Percentiles rank a stretch among this genome's conserved stretches.
Evolutionary conservation across 1,284 basidiomycete species (phyloP).

Genomic region (Moniliophthora roreri): DNA sequence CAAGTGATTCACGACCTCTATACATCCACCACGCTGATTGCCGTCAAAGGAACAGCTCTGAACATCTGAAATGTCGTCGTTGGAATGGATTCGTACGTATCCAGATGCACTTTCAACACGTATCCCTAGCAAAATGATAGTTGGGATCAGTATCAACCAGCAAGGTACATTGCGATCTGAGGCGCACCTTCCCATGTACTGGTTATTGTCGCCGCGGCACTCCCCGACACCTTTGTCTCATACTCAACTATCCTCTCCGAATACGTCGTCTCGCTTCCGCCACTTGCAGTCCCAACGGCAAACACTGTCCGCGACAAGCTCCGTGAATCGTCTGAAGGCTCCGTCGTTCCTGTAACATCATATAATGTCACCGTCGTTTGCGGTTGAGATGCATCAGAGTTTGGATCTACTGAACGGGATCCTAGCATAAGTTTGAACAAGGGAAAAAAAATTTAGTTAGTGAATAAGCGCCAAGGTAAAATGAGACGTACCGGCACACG

Average conservation of each 20-base stretch:
- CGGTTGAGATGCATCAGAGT: neutral
- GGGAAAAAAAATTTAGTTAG: neutral
- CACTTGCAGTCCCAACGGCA: slow-evolving; percentile 7
- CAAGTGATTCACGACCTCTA: neutral
- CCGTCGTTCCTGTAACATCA: slow-evolving; percentile 1
- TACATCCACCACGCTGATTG: neutral
- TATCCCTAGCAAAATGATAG: neutral
- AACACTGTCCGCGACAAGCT: neutral
- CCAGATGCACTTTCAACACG: slow-evolving; percentile 7
- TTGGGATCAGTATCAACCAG: neutral
- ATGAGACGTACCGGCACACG: no score
- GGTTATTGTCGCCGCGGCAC: neutral
- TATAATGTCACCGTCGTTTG: neutral
- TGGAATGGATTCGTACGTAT: slow-evolving; percentile 4
- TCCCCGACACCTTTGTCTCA: neutral
- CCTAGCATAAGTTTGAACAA: no score
- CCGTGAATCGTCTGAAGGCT: neutral
- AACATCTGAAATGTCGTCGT: neutral
- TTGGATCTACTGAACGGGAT: no score
- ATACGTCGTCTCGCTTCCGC: slow-evolving; percentile 7
- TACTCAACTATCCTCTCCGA: slow-evolving; percentile 4
- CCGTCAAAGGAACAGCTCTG: neutral
- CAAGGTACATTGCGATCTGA: neutral
- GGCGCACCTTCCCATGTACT: slow-evolving; percentile 8
- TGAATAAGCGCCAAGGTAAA: neutral